Percentiles rank a stretch among this genome's conserved stretches.
Conservation (phyloP, 2,329 filamentous ascomycete species). For the Paramyrothecium sp. region DNA sequence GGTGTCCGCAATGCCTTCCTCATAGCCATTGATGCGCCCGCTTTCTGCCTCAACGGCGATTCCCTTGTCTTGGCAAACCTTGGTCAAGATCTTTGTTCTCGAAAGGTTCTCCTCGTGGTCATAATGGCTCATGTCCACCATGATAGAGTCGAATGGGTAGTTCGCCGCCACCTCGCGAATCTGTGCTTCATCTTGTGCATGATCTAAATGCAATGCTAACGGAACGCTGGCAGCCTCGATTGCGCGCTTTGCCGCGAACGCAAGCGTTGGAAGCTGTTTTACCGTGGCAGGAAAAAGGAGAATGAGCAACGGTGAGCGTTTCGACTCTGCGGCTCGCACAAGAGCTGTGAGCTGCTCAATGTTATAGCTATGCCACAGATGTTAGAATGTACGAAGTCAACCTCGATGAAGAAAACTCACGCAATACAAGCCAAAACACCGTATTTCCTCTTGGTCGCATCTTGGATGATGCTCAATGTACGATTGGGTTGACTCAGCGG, state of each 20-base stretch:
- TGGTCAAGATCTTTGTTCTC: constrained; percentile 6
- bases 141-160: constrained; percentile 66
- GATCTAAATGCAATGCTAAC: constrained; percentile 64
- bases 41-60: constrained; percentile 3
- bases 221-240: constrained; percentile 55
- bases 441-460: constrained; percentile 30
- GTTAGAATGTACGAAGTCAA: no score
- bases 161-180: constrained; percentile 53
- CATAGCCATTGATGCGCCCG: constrained; percentile 42
- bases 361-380: constrained; percentile 55
- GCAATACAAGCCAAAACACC: constrained; percentile 50
- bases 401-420: neutral
- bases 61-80: neutral
- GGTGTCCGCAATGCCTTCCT: constrained; percentile 68
- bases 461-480: neutral
- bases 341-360: constrained; percentile 68
- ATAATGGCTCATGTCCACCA: constrained; percentile 76
- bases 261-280: constrained; percentile 56
- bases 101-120: constrained; percentile 67
- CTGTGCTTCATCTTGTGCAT: constrained; percentile 59
- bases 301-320: constrained; percentile 64
- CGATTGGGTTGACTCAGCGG: neutral
- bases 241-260: constrained; percentile 52
- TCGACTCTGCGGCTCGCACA: constrained; percentile 66
- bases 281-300: constrained; percentile 73